Conservation (phyloP, 495 filamentous ascomycete species). For the Xylaria longipes region DNA sequence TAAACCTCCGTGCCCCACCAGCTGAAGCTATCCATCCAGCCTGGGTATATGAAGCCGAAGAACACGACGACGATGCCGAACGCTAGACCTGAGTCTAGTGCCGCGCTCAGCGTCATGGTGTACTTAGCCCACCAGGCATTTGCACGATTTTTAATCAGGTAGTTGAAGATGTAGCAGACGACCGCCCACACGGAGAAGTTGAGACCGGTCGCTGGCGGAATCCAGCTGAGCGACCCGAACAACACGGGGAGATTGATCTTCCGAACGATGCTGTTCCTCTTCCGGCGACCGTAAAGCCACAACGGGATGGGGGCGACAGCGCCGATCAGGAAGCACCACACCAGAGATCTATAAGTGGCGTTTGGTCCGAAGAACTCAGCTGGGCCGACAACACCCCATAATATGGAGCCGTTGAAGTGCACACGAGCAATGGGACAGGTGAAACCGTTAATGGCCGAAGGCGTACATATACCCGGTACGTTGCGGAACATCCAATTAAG, state of each 20-base stretch:
- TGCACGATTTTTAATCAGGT: slow-evolving; percentile 68
- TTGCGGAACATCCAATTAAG: slow-evolving; percentile 89
- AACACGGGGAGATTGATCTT: slow-evolving; percentile 75
- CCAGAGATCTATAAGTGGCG: slow-evolving; percentile 70
- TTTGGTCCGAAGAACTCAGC: slow-evolving; percentile 74
- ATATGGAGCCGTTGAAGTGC: slow-evolving; percentile 86
- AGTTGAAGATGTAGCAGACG: slow-evolving; percentile 84
- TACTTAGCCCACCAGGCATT: slow-evolving; percentile 86
- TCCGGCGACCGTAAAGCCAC: slow-evolving; percentile 65
- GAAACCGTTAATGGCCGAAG: slow-evolving; percentile 80
- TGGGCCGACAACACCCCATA: slow-evolving; percentile 89
- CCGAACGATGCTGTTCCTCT: slow-evolving; percentile 58
- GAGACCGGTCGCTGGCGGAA: slow-evolving; percentile 83
- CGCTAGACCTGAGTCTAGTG: slow-evolving; percentile 80
- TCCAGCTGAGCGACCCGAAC: slow-evolving; percentile 78
- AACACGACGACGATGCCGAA: slow-evolving; percentile 82
- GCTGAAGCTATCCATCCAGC: slow-evolving; percentile 64
- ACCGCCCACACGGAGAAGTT: slow-evolving; percentile 84
- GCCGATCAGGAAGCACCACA: slow-evolving; percentile 82
- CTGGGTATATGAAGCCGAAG: slow-evolving; percentile 79
- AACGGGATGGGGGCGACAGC: slow-evolving; percentile 70
- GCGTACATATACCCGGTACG: slow-evolving; percentile 78
- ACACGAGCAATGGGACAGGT: slow-evolving; percentile 87
- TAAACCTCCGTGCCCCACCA: slow-evolving; percentile 84
- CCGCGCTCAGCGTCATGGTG: slow-evolving; percentile 84